Conservation (phyloP, 2,329 filamentous ascomycete genomes). For the Whalleya microplaca region DNA sequence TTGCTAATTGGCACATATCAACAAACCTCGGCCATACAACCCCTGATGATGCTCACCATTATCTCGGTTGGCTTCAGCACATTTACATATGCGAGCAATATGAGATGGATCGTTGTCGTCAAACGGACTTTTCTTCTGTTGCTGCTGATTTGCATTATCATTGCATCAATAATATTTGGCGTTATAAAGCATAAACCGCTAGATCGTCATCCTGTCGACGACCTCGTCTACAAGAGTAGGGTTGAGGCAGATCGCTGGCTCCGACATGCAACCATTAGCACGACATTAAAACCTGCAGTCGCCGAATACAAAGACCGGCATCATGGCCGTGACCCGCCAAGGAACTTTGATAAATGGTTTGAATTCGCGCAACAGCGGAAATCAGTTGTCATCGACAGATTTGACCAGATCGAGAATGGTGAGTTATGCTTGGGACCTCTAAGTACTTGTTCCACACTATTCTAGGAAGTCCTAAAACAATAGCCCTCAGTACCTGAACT, state of each 20-base stretch:
- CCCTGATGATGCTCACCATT: slow-evolving; percentile 44
- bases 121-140: slow-evolving; percentile 45
- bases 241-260: slow-evolving; percentile 55
- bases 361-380: slow-evolving; percentile 70
- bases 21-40: slow-evolving; percentile 42
- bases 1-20: slow-evolving; percentile 49
- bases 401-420: slow-evolving; percentile 71
- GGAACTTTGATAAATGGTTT: slow-evolving; percentile 85
- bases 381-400: slow-evolving; percentile 78
- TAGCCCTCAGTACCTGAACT: neutral
- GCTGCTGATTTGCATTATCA: slow-evolving; percentile 43
- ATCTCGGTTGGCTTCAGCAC: slow-evolving; percentile 46
- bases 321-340: slow-evolving; percentile 72
- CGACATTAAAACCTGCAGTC: slow-evolving; percentile 50
- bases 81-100: slow-evolving; percentile 49
- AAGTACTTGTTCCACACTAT: neutral
- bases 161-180: slow-evolving; percentile 44
- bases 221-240: slow-evolving; percentile 53
- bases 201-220: slow-evolving; percentile 50
- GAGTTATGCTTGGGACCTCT: neutral
- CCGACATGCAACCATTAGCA: slow-evolving; percentile 50
- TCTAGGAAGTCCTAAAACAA: neutral
- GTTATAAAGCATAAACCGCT: slow-evolving; percentile 35
- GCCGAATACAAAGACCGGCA: slow-evolving; percentile 55
- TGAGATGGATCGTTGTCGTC: slow-evolving; percentile 48